These are phyloP conservation scores for Euryodendron excelsum DNA, from an alignment of 148 eudicot genomes.

Conservation along the genomic window DNA sequence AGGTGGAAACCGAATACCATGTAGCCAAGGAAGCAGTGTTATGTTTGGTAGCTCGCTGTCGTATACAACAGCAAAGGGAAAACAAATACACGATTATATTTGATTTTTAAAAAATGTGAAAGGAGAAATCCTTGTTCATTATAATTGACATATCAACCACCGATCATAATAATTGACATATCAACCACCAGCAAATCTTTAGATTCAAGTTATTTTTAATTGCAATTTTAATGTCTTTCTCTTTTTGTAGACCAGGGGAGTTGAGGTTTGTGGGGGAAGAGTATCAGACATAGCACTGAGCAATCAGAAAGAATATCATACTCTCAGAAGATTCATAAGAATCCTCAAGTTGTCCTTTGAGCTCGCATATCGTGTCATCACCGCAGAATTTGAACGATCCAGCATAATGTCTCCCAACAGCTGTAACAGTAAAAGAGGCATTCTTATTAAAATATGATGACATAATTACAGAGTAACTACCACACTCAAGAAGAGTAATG, in stretches of 20 bases:
- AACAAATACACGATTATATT: too few species aligned
- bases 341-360: slow-evolving; percentile 77
- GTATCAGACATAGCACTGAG: neutral
- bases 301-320: slow-evolving; percentile 25
- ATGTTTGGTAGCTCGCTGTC: too few species aligned
- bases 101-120: too few species aligned
- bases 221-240: neutral
- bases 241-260: too few species aligned
- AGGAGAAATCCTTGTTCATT: neutral
- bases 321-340: slow-evolving; percentile 94
- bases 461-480: neutral
- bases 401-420: slow-evolving; percentile 82
- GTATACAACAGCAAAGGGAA: too few species aligned
- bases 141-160: too few species aligned
- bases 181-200: neutral
- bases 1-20: neutral
- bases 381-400: slow-evolving; percentile 75
- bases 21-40: neutral
- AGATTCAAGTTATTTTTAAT: neutral
- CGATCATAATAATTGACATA: too few species aligned
- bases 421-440: slow-evolving; percentile 33
- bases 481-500: neutral
- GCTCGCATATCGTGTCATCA: slow-evolving; percentile 82
- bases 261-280: neutral
- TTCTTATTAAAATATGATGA: slow-evolving; percentile 7